A percentile compares a stretch with the other conserved stretches of the same genome.
Evolutionary conservation across 768 basidiomycete genomes (phyloP).

Genomic region (Clitopilus passeckerianus): DNA sequence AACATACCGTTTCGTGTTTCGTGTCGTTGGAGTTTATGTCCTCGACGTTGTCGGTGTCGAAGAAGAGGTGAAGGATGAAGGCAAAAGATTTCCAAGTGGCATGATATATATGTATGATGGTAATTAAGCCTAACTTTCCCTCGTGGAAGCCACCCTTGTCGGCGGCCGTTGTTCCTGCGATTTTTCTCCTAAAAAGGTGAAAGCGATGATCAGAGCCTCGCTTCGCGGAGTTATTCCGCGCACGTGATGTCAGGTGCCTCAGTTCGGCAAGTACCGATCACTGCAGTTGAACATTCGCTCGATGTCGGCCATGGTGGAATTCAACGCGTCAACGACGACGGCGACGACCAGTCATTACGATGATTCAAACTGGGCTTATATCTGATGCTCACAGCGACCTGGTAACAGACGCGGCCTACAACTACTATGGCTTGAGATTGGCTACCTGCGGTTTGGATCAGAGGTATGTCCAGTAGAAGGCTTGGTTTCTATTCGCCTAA

Average conservation of each 20-base stretch:
- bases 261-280: neutral
- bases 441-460: conserved; percentile 84
- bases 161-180: neutral
- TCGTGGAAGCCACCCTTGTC: neutral
- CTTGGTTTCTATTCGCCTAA: conserved; percentile 9
- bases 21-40: neutral
- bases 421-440: conserved; percentile 82
- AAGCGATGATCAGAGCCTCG: neutral
- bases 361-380: conserved; percentile 81
- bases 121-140: neutral
- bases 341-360: conserved; percentile 15
- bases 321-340: neutral
- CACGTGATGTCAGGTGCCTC: neutral
- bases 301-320: neutral
- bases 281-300: neutral
- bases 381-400: conserved; percentile 76
- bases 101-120: neutral
- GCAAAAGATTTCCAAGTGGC: neutral
- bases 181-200: neutral
- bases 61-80: neutral
- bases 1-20: neutral
- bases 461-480: conserved; percentile 37
- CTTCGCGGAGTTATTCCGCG: neutral
- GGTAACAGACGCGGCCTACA: conserved; percentile 82
- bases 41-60: neutral